Conservation (phyloP, 2,329 filamentous ascomycete species). For the Venturia carpophila region DNA sequence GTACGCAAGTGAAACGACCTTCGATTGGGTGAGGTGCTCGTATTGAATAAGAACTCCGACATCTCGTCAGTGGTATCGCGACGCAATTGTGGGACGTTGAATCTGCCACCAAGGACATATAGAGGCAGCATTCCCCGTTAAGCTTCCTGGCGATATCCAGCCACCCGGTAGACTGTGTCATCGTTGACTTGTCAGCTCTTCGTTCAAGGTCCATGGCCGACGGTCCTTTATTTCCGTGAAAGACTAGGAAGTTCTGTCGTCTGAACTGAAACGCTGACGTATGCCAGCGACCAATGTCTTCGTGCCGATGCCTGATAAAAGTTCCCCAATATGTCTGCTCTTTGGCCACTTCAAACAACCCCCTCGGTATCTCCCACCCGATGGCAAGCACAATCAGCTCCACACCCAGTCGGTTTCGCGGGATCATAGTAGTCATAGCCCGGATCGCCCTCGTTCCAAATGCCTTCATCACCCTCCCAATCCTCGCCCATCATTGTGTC, state of each 20-base stretch:
- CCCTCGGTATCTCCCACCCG: neutral
- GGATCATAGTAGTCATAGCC: conserved; percentile 46
- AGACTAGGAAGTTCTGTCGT: neutral
- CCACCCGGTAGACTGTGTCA: neutral
- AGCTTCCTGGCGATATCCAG: neutral
- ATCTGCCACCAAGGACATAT: neutral
- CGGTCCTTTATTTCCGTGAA: neutral
- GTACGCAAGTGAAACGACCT: neutral
- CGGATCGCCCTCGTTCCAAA: conserved; percentile 21
- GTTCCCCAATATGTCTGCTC: neutral
- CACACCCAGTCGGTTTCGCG: conserved; percentile 43
- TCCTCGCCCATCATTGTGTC: conserved; percentile 27
- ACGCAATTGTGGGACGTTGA: neutral
- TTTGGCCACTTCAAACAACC: neutral
- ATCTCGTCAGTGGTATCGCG: neutral
- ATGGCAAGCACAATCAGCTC: conserved; percentile 20
- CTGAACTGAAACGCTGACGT: neutral
- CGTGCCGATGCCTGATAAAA: neutral
- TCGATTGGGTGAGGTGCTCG: neutral
- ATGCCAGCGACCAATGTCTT: neutral
- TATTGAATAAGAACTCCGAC: neutral
- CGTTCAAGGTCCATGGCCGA: neutral
- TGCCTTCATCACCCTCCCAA: conserved; percentile 25
- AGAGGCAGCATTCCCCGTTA: neutral
- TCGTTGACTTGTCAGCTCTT: neutral